Conservation (phyloP, 768 basidiomycete species). For the Mycena rebaudengoi region DNA sequence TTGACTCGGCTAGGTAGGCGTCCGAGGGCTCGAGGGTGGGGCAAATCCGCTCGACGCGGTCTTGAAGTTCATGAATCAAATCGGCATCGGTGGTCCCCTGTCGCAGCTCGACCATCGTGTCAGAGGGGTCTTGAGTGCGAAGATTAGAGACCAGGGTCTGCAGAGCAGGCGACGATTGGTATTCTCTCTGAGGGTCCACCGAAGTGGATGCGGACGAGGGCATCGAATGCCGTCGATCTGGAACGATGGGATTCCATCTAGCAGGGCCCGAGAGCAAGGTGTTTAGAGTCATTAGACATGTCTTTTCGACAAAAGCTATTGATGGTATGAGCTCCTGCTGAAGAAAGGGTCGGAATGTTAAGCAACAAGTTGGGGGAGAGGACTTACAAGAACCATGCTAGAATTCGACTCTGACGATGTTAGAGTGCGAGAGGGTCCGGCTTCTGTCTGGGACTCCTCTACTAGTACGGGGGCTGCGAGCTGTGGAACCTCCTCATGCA, state of each 20-base stretch:
- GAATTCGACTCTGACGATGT: conserved; percentile 15
- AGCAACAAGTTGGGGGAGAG: not conserved
- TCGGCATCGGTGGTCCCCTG: conserved; percentile 52
- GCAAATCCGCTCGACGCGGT: conserved; percentile 59
- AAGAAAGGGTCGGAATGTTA: not conserved
- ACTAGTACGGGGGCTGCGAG: not conserved
- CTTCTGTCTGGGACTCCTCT: conserved; percentile 2
- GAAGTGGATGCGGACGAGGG: conserved; percentile 51
- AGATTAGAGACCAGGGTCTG: conserved; percentile 71
- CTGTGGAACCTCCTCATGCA: not conserved
- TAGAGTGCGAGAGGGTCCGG: conserved; percentile 19
- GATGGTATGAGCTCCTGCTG: conserved; percentile 75
- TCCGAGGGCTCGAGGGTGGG: conserved; percentile 57
- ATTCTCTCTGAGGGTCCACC: conserved; percentile 36
- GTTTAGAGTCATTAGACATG: conserved; percentile 78
- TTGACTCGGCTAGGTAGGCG: conserved; percentile 68
- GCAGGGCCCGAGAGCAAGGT: conserved; percentile 66
- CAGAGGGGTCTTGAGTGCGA: conserved; percentile 53
- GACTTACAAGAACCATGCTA: conserved; percentile 16
- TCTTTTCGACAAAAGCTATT: conserved; percentile 76
- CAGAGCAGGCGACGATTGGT: conserved; percentile 57
- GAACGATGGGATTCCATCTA: conserved; percentile 63
- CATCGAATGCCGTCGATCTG: conserved; percentile 70
- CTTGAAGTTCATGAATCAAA: conserved; percentile 67
- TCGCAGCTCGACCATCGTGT: conserved; percentile 60